Conservation (phyloP, 169 alveolate genomes). For the Plasmodium gaboni region DNA sequence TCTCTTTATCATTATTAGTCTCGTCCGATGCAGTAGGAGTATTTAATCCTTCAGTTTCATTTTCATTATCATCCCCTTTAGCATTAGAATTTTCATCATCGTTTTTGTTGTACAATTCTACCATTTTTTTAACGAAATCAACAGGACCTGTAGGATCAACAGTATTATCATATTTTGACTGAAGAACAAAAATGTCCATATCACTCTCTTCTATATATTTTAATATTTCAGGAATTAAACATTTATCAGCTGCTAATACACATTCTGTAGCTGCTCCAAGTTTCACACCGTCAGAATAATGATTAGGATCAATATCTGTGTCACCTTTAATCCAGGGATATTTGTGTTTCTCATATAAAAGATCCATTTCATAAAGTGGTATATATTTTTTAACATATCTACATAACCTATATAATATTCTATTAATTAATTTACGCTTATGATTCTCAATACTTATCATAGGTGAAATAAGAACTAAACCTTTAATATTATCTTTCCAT, state of each 20-base stretch:
- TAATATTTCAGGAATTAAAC: constrained; percentile 12
- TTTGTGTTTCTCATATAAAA: constrained; percentile 2
- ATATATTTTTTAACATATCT: constrained; percentile 19
- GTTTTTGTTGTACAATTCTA: constrained; percentile 13
- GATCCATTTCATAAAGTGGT: too few relatives aligned
- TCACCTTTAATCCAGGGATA: constrained; percentile 59
- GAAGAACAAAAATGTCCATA: constrained; percentile 40
- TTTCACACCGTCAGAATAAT: constrained; percentile 25
- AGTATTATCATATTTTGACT: constrained; percentile 43
- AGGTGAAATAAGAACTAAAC: constrained; percentile 31
- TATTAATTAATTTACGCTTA: constrained; percentile 37
- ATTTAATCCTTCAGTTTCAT: background rate
- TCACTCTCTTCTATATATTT: constrained; percentile 49
- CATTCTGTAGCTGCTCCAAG: constrained; percentile 37
- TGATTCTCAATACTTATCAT: constrained; percentile 65
- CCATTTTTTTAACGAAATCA: constrained; percentile 25
- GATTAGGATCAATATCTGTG: constrained; percentile 37
- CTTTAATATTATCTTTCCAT: constrained; percentile 40
- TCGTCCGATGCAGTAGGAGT: too few relatives aligned
- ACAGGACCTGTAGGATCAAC: constrained; percentile 61
- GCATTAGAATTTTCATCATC: background rate
- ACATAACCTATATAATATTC: constrained; percentile 18
- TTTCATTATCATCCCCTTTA: constrained; percentile 10
- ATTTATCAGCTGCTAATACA: constrained; percentile 55
- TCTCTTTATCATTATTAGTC: too few relatives aligned